phyloP scores from a whole-genome alignment of 1,284 basidiomycete species.

The Fomitopsis palustris region DNA sequence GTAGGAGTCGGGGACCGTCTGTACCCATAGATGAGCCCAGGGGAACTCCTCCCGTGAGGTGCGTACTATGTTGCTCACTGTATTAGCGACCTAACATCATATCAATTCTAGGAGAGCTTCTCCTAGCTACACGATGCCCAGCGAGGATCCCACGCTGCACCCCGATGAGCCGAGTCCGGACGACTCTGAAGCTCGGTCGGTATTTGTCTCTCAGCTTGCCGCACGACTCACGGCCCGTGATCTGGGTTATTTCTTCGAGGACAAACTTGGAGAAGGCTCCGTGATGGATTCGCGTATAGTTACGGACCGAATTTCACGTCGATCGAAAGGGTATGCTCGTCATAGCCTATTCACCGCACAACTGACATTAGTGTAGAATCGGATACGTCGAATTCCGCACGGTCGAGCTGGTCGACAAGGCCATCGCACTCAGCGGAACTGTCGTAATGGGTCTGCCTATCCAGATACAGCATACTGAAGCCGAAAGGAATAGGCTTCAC shows the following conservation, averaged over 20 bases:
- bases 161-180: constrained; percentile 79
- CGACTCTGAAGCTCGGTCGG: constrained; percentile 93
- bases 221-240: constrained; percentile 93
- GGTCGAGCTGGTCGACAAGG: constrained; percentile 88
- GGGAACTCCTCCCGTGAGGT: constrained; percentile 31
- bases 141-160: constrained; percentile 56
- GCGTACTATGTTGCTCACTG: constrained; percentile 23
- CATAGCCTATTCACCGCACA: background rate
- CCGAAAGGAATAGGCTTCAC: constrained; percentile 89
- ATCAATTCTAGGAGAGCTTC: constrained; percentile 53
- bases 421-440: constrained; percentile 86
- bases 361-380: constrained; percentile 47
- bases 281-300: constrained; percentile 96
- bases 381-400: constrained; percentile 96
- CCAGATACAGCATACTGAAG: constrained; percentile 93
- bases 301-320: constrained; percentile 87
- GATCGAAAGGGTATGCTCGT: constrained; percentile 85
- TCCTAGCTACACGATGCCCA: constrained; percentile 65
- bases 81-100: background rate
- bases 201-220: constrained; percentile 97
- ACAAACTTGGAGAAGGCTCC: constrained; percentile 87
- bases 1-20: constrained; percentile 14
- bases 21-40: constrained; percentile 14
- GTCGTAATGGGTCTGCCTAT: constrained; percentile 98
- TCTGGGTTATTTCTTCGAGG: constrained; percentile 98